phyloP scores from a whole-genome alignment of 306 rosid species.

The Argentina anserina region DNA sequence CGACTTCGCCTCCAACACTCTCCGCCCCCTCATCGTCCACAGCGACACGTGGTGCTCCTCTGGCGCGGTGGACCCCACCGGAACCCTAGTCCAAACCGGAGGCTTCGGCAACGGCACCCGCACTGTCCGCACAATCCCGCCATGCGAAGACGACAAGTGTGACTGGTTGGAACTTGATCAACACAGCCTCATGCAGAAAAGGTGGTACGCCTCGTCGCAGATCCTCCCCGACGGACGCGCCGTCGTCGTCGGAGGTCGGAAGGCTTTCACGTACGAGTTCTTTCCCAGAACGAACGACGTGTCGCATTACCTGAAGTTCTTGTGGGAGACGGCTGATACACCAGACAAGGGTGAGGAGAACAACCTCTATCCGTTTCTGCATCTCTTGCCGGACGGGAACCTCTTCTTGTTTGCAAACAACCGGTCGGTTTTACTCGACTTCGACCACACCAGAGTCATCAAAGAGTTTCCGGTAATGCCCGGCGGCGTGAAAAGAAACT shows the following conservation, averaged over 20 bases:
- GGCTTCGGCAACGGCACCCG: slow-evolving; percentile 55
- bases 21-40: slow-evolving; percentile 54
- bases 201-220: slow-evolving; percentile 80
- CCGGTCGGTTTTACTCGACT: slow-evolving; percentile 52
- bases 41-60: slow-evolving; percentile 86
- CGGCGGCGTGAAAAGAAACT: slow-evolving; percentile 48
- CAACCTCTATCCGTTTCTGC: slow-evolving; percentile 82
- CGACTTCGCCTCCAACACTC: slow-evolving; percentile 43
- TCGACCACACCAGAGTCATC: slow-evolving; percentile 24
- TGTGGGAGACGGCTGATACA: slow-evolving; percentile 50
- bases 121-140: slow-evolving; percentile 37
- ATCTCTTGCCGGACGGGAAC: slow-evolving; percentile 59
- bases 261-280: slow-evolving; percentile 52
- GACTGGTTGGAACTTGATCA: slow-evolving; percentile 47
- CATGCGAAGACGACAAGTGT: slow-evolving; percentile 37
- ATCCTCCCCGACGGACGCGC: slow-evolving; percentile 52
- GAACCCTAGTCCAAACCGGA: slow-evolving; percentile 64
- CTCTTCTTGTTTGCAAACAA: slow-evolving; percentile 73
- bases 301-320: slow-evolving; percentile 33
- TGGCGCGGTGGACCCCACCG: slow-evolving; percentile 44
- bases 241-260: slow-evolving; percentile 58
- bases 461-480: slow-evolving; percentile 46
- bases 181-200: slow-evolving; percentile 11
- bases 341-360: slow-evolving; percentile 52
- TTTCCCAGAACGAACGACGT: slow-evolving; percentile 33